These are phyloP conservation scores for Cryomyces antarcticus DNA, from an alignment of 495 filamentous ascomycete genomes.

Conservation along the genomic window DNA sequence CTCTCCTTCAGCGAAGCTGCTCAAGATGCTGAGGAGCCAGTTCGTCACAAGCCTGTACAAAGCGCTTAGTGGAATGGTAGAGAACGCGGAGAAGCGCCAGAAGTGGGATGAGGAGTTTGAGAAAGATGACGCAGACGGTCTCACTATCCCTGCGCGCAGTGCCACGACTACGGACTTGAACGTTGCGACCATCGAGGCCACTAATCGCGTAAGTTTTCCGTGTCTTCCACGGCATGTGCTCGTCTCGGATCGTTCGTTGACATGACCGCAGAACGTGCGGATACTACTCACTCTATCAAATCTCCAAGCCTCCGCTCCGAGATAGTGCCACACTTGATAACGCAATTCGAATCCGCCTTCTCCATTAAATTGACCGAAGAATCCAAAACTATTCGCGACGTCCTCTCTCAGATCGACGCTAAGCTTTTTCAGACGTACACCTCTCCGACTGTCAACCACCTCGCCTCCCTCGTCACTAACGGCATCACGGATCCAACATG, in stretches of 20 bases:
- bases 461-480: constrained; percentile 43
- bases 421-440: constrained; percentile 84
- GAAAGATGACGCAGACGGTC: constrained; percentile 25
- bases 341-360: constrained; percentile 76
- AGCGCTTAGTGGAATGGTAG: constrained; percentile 78
- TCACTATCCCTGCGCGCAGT: constrained; percentile 6
- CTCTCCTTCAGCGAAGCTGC: constrained; percentile 60
- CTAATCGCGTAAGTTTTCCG: too few relatives aligned
- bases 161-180: not conserved
- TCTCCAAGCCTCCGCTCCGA: constrained; percentile 59
- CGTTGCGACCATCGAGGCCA: too few relatives aligned
- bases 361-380: constrained; percentile 83
- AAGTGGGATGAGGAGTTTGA: constrained; percentile 34
- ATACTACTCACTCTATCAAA: constrained; percentile 87
- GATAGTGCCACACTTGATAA: constrained; percentile 60
- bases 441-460: constrained; percentile 38
- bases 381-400: constrained; percentile 69
- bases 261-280: constrained; percentile 24
- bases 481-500: constrained; percentile 53
- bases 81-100: constrained; percentile 64
- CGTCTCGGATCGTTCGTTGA: too few relatives aligned
- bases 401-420: constrained; percentile 70
- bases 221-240: too few relatives aligned
- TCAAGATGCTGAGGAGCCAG: constrained; percentile 66
- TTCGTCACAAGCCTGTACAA: constrained; percentile 88